Percentiles rank a stretch among this genome's conserved stretches.
phyloP scores from a whole-genome alignment of 768 basidiomycete genomes.

The Royoungia palumana region DNA sequence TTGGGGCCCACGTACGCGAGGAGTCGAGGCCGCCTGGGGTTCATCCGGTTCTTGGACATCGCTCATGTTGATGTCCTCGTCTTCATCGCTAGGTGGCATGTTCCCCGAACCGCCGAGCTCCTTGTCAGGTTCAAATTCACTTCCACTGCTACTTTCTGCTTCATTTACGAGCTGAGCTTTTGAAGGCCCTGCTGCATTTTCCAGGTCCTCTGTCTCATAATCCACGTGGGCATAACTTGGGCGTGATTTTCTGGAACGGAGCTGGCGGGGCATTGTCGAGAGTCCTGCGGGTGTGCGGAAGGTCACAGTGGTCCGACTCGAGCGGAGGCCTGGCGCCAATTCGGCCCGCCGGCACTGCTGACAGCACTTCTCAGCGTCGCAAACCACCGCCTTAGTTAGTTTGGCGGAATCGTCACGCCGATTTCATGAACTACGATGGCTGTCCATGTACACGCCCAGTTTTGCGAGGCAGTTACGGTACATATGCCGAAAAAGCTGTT shows the following conservation, averaged over 20 bases:
- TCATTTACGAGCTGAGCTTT: conserved; percentile 13
- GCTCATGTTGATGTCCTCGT: conserved; percentile 26
- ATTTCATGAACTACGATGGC: too few species aligned
- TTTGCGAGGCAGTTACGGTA: too few species aligned
- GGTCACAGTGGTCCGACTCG: too few species aligned
- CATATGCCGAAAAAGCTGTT: too few species aligned
- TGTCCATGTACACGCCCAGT: too few species aligned
- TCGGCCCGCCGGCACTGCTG: too few species aligned
- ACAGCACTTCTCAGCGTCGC: too few species aligned
- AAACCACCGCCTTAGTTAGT: too few species aligned
- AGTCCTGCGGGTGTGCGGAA: too few species aligned
- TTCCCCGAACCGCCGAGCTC: conserved; percentile 28
- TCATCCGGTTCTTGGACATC: conserved; percentile 8
- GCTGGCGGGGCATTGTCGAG: conserved; percentile 46
- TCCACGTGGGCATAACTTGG: conserved; percentile 52
- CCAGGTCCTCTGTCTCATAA: conserved; percentile 30
- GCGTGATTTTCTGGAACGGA: conserved; percentile 53
- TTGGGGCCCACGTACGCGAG: conserved; percentile 1
- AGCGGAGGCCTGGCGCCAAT: too few species aligned
- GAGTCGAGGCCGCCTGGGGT: conserved; percentile 7
- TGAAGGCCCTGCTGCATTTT: conserved; percentile 42
- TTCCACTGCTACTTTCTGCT: conserved; percentile 39
- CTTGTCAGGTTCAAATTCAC: conserved; percentile 52
- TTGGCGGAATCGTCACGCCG: too few species aligned
- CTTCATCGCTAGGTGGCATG: conserved; percentile 34